Base-by-base conservation (phyloP, 2,329 filamentous ascomycete species). In the Metarhizium sp. region DNA sequence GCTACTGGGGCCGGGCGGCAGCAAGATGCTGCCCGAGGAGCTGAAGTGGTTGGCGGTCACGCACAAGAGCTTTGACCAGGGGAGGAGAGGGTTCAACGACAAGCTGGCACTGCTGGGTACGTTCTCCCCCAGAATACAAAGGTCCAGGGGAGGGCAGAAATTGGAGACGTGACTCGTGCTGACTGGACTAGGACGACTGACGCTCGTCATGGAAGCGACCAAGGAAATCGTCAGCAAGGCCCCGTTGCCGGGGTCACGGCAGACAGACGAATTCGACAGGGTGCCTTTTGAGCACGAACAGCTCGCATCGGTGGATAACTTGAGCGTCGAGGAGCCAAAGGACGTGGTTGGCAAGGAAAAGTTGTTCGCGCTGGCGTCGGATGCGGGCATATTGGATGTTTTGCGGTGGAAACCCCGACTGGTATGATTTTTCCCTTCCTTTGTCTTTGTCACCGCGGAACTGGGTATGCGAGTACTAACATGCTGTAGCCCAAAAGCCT, bases 31-130 rank as follows among this genome's bases (percentile, higher is more conserved):
- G 56, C 85, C 87, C 2, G 92, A 96, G 16, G 92, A 99, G 74
- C 78, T 94, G 59, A 97, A 96, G 75, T 99, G 94, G 94, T 76
- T 97, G 66, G 92, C 92, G 34, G 83, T 99, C 55, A 99, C 94
- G 61, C 94, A 97, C 72, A 97, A 97, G 81, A 96, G 91, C 73
- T 97, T 96, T 67, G 92, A 99, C 69, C 91, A 97, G 67, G 94
- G 92, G 53, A 80, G 90, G 66, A 86, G 92, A 77, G 92, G 92
- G 1, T 96, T 92, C 75, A 99, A 99, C 70, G 92, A 96, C 66
- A 83, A 90, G 59, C 76, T 99, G 71, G 89, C 91, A n/a, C 91
- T 89, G 66, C 76, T 95, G 54, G 92, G 90, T 95, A 80, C 50
- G 73, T 64, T 29, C 29, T 18, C 25, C 40, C 20, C 30, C 13